Conservation (phyloP, 106 monocot species). For the Platanthera zijinensis region DNA sequence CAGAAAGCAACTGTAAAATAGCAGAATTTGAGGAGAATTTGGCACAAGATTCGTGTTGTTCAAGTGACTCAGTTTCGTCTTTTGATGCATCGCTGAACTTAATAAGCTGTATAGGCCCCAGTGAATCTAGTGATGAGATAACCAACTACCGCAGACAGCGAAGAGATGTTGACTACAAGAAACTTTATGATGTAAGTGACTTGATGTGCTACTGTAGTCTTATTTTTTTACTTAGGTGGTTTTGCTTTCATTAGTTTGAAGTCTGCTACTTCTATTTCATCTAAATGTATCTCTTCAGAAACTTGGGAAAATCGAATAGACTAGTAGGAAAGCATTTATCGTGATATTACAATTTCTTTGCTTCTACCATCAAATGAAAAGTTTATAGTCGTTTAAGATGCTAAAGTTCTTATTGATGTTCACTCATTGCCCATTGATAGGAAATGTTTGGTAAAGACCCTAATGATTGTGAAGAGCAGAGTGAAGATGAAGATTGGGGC, state of each 20-base stretch:
- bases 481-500: conserved; percentile 92
- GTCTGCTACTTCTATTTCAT: neutral
- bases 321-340: neutral
- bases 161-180: conserved; percentile 72
- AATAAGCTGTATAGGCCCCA: conserved; percentile 20
- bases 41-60: conserved; percentile 31
- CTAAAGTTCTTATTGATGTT: neutral
- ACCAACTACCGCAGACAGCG: conserved; percentile 40
- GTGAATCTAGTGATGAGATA: conserved; percentile 34
- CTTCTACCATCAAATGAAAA: neutral
- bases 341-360: neutral
- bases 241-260: conserved; percentile 3
- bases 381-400: neutral
- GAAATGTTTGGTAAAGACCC: conserved; percentile 88
- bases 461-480: conserved; percentile 39
- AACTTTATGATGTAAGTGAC: conserved; percentile 75
- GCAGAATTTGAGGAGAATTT: conserved; percentile 21
- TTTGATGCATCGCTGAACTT: conserved; percentile 36
- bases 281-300: neutral
- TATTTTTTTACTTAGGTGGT: neutral
- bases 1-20: conserved; percentile 28
- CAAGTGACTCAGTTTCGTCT: conserved; percentile 22
- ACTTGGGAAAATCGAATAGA: neutral
- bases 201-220: neutral
- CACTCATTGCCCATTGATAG: conserved; percentile 21